Base-by-base conservation (phyloP, 306 rosid genomes). In the Castanopsis chinensis region DNA sequence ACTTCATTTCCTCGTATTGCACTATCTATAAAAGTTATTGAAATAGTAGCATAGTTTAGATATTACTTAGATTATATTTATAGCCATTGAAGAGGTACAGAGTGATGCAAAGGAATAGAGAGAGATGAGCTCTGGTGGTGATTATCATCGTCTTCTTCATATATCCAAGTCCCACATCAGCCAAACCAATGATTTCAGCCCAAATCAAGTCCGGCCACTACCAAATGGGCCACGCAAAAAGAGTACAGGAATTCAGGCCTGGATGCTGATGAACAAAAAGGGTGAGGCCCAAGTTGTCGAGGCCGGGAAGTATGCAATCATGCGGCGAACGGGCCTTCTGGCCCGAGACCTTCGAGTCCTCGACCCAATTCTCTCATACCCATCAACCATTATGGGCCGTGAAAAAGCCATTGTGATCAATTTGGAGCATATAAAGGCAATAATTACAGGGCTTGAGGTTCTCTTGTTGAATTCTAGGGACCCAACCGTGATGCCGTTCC, bases 311-410 rank as follows among this genome's bases (percentile, higher is more conserved):
- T 91, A 90, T 21, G 82, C 79, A 13, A 85, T 92, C 67, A 94
- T 90, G 97, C 80, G 85, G 9, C 92, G 94, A 11, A 92, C 96
- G 0, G 96, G 98, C 1, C 73, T 94, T 2, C 92, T 94, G 5
- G 96, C 94, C 0, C 92, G 97, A 5, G 96, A 94, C 56, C 96
- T 92, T 8, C 91, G 97, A 53, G 82, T 81, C 6, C 80, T 94
- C 0, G 97, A 94, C 80, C 96, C 97, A 19, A 13, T 81, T 21
- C 75, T 94, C 8, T 90, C 97, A 11, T 85, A 92, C 61, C 92
- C 97, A 0, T 92, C 96, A 3, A 89, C 96, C 1, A 85, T 94
- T 15, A 70, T 94, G 3, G 96, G 96, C 4, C 83, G 98, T 7
- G 97, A 92, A 69, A 79, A 76, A 67, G 92, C 98, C 13, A 88